These are phyloP conservation scores for Pseudogymnoascus destructans DNA, from an alignment of 2,329 filamentous ascomycete species.

Conservation along the genomic window DNA sequence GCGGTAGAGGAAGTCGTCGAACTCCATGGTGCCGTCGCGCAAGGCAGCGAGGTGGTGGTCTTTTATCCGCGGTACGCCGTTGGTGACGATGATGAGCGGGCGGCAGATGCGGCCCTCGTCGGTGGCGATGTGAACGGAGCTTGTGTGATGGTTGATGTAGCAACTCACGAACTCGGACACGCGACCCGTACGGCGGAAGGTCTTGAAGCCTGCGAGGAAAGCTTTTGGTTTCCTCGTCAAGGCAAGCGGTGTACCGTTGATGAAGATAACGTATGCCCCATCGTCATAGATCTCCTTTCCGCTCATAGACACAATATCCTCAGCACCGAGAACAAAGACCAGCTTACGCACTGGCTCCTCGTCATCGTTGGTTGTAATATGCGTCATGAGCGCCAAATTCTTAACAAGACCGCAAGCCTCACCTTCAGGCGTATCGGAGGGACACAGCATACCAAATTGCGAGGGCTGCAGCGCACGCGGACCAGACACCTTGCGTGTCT, in stretches of 20 bases:
- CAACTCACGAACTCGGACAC: slow-evolving; percentile 96
- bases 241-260: slow-evolving; percentile 91
- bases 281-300: slow-evolving; percentile 77
- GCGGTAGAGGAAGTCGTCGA: slow-evolving; percentile 84
- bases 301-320: slow-evolving; percentile 65
- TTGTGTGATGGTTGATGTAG: slow-evolving; percentile 86
- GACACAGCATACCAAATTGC: slow-evolving; percentile 96
- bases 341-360: slow-evolving; percentile 80
- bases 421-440: slow-evolving; percentile 94
- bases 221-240: slow-evolving; percentile 74
- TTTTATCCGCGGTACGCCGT: slow-evolving; percentile 69
- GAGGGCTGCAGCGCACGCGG: slow-evolving; percentile 93
- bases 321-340: slow-evolving; percentile 74
- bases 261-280: slow-evolving; percentile 78
- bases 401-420: slow-evolving; percentile 97
- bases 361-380: slow-evolving; percentile 94
- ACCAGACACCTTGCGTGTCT: slow-evolving; percentile 91
- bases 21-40: slow-evolving; percentile 70
- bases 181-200: slow-evolving; percentile 74
- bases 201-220: slow-evolving; percentile 75
- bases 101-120: slow-evolving; percentile 95
- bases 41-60: slow-evolving; percentile 66
- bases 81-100: slow-evolving; percentile 89
- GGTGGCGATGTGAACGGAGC: slow-evolving; percentile 85
- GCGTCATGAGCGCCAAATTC: slow-evolving; percentile 96